Base-by-base conservation (phyloP, 2,329 filamentous ascomycete genomes). In the Didymosphaeria variabile region DNA sequence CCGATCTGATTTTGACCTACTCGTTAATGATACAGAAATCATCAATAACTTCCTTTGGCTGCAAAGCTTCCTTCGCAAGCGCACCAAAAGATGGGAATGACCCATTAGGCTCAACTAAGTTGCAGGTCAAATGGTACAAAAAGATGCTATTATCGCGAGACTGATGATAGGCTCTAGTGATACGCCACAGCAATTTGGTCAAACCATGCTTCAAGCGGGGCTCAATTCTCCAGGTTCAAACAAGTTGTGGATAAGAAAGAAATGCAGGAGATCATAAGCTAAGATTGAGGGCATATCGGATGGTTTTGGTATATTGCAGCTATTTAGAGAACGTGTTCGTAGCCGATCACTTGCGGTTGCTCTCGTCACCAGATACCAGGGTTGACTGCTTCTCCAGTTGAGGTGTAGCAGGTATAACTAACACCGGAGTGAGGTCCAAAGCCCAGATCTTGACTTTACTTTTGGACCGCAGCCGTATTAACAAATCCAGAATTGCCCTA, bases 31-130 rank as follows among this genome's bases (percentile, higher is more conserved):
- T 31, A 26, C 13, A 56, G 54, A 47, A 49, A 49, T 5, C 9
- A 21, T 38, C 3, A 49, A 36, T 12, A 46, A 49, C 19, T 49
- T 56, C 19, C 56, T 42, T 44, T 56, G 31, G 59, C 63, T 49
- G 45, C 59, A 17, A 55, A 59, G 9, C 10, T 64, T 13, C 38
- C 50, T 36, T 38, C 36, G 23, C 31, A 8, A 26, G 31, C 21
- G 21, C 50, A 42, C 8, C 9, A 17, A 46, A 23, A 32, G 15
- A 42, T 58, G 34, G 19, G 56, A 56, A 7, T 57, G 31, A 29
- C 12, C 29, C 23, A 31, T 3, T 21, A 47, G 40, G 17, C 7
- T 19, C 19, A 9, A 40, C 17, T 17, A 17, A 17, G 15, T 6
- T 40, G 36, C 15, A 40, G 15, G 6, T 40, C 36, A 40, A 15